Conservation (phyloP, 1,284 basidiomycete species). For the Anthracocystis panici-leucophaei region DNA sequence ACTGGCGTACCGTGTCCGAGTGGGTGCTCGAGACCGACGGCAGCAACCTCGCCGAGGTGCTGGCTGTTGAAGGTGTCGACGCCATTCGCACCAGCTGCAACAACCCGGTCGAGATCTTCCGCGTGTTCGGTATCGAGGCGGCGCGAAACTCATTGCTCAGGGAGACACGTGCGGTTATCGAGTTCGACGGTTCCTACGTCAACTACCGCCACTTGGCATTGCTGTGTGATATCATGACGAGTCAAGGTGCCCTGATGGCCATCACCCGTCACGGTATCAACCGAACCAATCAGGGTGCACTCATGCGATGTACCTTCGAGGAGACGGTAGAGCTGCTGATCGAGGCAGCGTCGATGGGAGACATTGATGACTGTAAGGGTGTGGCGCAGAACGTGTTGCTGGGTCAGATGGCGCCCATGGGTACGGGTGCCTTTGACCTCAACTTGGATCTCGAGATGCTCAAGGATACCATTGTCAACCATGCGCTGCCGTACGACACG, state of each 20-base stretch:
- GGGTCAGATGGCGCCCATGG: constrained; percentile 92
- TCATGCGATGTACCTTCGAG: constrained; percentile 99
- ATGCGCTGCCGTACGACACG: constrained; percentile 79
- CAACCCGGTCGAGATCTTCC: constrained; percentile 94
- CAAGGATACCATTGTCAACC: constrained; percentile 98
- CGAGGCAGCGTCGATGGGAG: constrained; percentile 97
- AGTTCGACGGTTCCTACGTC: constrained; percentile 99
- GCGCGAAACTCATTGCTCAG: constrained; percentile 92
- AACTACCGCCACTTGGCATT: constrained; percentile 97
- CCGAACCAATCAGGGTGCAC: constrained; percentile 79
- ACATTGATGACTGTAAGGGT: constrained; percentile 97
- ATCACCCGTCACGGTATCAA: constrained; percentile 99
- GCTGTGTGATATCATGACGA: constrained; percentile 98
- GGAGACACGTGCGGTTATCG: constrained; percentile 86
- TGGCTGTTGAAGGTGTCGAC: constrained; percentile 95
- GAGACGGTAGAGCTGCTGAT: constrained; percentile 99
- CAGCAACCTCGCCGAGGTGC: constrained; percentile 73
- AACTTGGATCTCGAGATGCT: constrained; percentile 97
- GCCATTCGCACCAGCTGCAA: constrained; percentile 93
- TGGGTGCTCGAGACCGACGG: constrained; percentile 99
- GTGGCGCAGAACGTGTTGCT: constrained; percentile 98
- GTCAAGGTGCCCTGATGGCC: constrained; percentile 93
- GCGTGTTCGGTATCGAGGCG: constrained; percentile 98
- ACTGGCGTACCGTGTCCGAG: constrained; percentile 73
- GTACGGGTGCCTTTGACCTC: constrained; percentile 83